These are phyloP conservation scores for Arthrobotrys musiformis DNA, from an alignment of 2,329 filamentous ascomycete genomes.

Conservation along the genomic window DNA sequence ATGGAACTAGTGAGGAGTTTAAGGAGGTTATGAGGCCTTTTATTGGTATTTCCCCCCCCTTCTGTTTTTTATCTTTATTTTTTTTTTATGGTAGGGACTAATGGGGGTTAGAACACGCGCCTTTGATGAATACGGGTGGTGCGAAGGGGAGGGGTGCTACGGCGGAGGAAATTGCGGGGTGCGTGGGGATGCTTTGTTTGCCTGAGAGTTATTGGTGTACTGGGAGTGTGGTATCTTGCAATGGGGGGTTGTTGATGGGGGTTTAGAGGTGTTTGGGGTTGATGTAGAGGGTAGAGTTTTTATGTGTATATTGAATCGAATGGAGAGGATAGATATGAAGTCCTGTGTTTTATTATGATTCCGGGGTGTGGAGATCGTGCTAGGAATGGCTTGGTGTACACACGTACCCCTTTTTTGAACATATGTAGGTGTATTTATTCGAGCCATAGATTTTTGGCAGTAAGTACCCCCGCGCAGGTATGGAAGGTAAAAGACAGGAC, in stretches of 20 bases:
- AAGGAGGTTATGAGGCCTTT: constrained; percentile 71
- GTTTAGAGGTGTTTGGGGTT: too few species aligned
- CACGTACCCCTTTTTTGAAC: too few species aligned
- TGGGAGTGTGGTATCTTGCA: constrained; percentile 81
- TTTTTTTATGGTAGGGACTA: not conserved
- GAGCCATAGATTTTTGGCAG: too few species aligned
- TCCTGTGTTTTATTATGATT: too few species aligned
- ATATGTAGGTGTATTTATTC: too few species aligned
- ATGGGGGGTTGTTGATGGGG: constrained; percentile 77
- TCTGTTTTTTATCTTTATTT: not conserved
- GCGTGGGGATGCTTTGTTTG: constrained; percentile 79
- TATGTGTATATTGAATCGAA: too few species aligned
- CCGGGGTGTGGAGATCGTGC: too few species aligned
- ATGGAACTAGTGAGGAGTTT: constrained; percentile 69
- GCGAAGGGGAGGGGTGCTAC: constrained; percentile 73
- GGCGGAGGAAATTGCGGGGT: constrained; percentile 76
- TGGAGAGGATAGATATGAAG: too few species aligned
- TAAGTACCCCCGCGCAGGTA: too few species aligned
- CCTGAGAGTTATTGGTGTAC: constrained; percentile 80
- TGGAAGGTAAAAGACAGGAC: too few species aligned
- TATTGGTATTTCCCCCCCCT: constrained; percentile 62
- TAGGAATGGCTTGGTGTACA: too few species aligned
- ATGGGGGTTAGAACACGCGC: constrained; percentile 66
- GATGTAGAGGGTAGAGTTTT: too few species aligned
- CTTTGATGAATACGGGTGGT: constrained; percentile 67